phyloP scores from a whole-genome alignment of 306 rosid genomes.

The Macrotyloma uniflorum region DNA sequence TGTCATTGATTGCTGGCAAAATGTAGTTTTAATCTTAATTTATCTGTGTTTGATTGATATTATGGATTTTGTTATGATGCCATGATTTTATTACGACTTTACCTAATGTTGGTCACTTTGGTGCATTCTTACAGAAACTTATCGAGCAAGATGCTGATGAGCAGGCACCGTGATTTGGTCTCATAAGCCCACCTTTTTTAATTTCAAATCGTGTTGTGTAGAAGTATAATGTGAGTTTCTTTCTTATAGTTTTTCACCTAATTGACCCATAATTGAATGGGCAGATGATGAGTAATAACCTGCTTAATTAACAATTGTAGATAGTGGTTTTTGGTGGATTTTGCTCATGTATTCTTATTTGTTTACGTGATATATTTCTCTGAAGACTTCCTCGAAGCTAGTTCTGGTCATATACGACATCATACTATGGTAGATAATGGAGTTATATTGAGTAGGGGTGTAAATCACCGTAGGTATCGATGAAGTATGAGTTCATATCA shows the following conservation, averaged over 20 bases:
- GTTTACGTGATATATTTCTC: constrained; percentile 1
- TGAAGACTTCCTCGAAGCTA: constrained; percentile 7
- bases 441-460: constrained; percentile 10
- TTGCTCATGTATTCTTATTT: neutral
- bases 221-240: constrained; percentile 37
- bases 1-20: neutral
- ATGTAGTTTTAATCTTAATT: neutral
- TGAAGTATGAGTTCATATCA: neutral
- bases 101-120: neutral
- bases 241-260: constrained; percentile 5
- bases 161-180: constrained; percentile 47
- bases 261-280: constrained; percentile 33
- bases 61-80: neutral
- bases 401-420: constrained; percentile 5
- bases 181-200: neutral
- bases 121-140: constrained; percentile 53
- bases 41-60: neutral
- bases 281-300: constrained; percentile 24
- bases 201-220: constrained; percentile 31
- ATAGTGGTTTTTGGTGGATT: constrained; percentile 13
- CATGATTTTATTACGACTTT: neutral
- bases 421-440: constrained; percentile 13
- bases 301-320: constrained; percentile 22
- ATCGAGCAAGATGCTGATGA: constrained; percentile 47
- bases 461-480: neutral